Evolutionary conservation across 164 flowering plant genomes (phyloP).

Genomic region (Nelumbo lutea): DNA sequence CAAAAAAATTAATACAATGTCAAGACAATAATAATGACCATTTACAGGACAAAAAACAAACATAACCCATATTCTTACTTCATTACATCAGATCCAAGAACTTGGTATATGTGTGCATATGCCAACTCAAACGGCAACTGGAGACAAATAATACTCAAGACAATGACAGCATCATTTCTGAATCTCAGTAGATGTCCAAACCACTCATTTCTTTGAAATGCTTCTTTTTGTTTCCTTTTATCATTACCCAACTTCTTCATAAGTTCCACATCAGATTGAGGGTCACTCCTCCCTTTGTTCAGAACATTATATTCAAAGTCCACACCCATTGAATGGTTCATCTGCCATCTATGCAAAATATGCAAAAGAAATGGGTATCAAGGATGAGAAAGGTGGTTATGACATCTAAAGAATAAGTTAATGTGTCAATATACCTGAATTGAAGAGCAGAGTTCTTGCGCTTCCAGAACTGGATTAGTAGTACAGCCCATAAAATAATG

Average conservation of each 20-base stretch:
- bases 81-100: conserved; percentile 41
- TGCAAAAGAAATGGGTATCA: background rate
- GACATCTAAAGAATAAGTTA: too few species aligned
- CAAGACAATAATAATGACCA: background rate
- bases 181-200: conserved; percentile 61
- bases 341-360: conserved; percentile 56
- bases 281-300: conserved; percentile 37
- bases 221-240: conserved; percentile 45
- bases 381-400: background rate
- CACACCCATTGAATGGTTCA: conserved; percentile 34
- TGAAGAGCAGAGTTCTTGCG: conserved; percentile 84
- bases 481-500: conserved; percentile 71
- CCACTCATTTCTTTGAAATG: conserved; percentile 80
- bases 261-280: conserved; percentile 38
- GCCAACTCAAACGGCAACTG: conserved; percentile 96
- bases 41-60: background rate
- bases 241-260: conserved; percentile 36
- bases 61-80: conserved; percentile 42
- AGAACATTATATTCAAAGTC: conserved; percentile 35
- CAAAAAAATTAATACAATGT: too few species aligned
- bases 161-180: conserved; percentile 77
- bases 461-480: conserved; percentile 94
- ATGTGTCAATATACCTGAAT: conserved; percentile 49
- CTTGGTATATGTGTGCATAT: conserved; percentile 88
- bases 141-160: conserved; percentile 80